Evolutionary conservation across 2,329 filamentous ascomycete genomes (phyloP), one percentile per base, ranked within the genome.

Genomic region (Cercospora beticola): DNA sequence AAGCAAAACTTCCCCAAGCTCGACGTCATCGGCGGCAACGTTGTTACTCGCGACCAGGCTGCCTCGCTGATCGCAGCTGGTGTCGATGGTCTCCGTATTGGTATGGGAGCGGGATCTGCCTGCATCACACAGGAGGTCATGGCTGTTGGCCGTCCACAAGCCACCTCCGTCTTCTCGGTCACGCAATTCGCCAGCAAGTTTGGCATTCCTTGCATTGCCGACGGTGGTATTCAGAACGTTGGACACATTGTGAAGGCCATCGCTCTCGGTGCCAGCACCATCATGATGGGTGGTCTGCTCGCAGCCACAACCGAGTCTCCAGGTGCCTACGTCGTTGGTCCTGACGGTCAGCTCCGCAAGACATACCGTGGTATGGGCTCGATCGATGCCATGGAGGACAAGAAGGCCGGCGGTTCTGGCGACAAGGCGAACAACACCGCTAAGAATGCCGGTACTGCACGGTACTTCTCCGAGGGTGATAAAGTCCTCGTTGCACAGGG

Each of bases 61-160:
- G 95, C 96, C 64, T 85, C 87, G 71, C 85, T 99, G 74, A 98
- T 99, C 77, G 92, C 92, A 70, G 95, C 94, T 74, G 95, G 95
- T 79, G 94, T 92, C 68, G 95, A 99, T 80, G 96, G 95, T 80
- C 88, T 99, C 75, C 92, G 95, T 80, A 99, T 99, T 79, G 95
- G 95, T 80, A 99, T 99, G 95, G 95, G 95, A 75, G 97, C 93
- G 79, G 95, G 95, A 78, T 97, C 92, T 78, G 95, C 95, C 78
- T 99, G 95, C 83, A 99, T 99, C 76, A 99, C 95, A 66, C 95
- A 99, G 83, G 95, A 99, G 84, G 96, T 99, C 79, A 99, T 99
- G 95, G 95, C 95, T 75, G 94, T 99, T 61, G 95, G 96, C 69
- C 91, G 95, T 77, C 95, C 95, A 67, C 95, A 99, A 83, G 95